phyloP scores from a whole-genome alignment of 805 yeast genomes.

The Candida suzukii region DNA sequence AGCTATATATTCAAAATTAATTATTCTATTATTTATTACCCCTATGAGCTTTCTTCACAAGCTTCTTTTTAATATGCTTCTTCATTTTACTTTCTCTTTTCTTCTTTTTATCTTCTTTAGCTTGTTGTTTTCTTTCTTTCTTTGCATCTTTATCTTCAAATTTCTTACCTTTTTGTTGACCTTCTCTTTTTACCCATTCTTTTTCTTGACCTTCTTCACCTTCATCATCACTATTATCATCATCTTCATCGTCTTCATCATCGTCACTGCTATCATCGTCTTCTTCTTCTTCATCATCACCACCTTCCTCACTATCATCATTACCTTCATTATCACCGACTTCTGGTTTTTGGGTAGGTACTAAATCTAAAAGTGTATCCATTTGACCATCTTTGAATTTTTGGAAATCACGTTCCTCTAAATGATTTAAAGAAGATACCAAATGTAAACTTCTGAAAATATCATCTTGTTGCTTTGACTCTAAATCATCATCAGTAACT shows the following conservation, averaged over 20 bases:
- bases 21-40: constrained; percentile 7
- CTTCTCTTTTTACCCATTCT: constrained; percentile 35
- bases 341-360: constrained; percentile 28
- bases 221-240: constrained; percentile 22
- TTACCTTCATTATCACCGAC: constrained; percentile 7
- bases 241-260: constrained; percentile 21
- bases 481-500: constrained; percentile 44
- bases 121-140: constrained; percentile 64
- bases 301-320: constrained; percentile 23
- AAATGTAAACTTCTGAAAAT: constrained; percentile 77
- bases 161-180: constrained; percentile 60
- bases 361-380: constrained; percentile 63
- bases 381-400: constrained; percentile 75
- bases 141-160: constrained; percentile 73
- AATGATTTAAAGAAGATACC: constrained; percentile 71
- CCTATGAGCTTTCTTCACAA: constrained; percentile 42
- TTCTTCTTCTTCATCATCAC: constrained; percentile 18
- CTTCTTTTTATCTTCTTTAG: constrained; percentile 73
- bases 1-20: no score
- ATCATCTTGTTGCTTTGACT: constrained; percentile 68
- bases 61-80: constrained; percentile 73
- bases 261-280: constrained; percentile 10
- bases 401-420: constrained; percentile 86
- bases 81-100: constrained; percentile 78
- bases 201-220: constrained; percentile 23